Evolutionary conservation across 2,329 filamentous ascomycete species (phyloP).

Genomic region (Endocalyx cinctus): DNA sequence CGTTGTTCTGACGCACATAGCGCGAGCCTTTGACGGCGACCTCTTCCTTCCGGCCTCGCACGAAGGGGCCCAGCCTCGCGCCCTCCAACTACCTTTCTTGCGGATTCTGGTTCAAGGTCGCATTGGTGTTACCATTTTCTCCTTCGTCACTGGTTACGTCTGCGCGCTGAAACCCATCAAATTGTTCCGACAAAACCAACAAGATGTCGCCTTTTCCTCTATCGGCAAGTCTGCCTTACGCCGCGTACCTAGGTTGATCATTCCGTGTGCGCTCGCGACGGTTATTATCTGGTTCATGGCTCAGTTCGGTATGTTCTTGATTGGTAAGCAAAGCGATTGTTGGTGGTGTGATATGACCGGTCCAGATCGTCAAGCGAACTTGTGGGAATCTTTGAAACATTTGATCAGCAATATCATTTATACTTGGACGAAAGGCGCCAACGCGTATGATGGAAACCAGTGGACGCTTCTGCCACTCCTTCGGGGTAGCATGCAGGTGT

Average conservation of each 20-base stretch:
- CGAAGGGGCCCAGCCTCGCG: conserved; percentile 39
- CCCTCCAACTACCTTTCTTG: conserved; percentile 55
- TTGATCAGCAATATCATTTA: conserved; percentile 40
- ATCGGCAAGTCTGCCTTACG: conserved; percentile 55
- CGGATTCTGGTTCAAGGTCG: conserved; percentile 57
- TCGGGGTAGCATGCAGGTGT: conserved; percentile 50
- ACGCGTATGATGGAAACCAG: conserved; percentile 53
- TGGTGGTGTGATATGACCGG: conserved; percentile 53
- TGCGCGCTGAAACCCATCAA: conserved; percentile 58
- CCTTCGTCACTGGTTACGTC: conserved; percentile 61
- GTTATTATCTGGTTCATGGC: conserved; percentile 47
- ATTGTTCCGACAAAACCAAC: conserved; percentile 48
- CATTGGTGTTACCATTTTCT: conserved; percentile 62
- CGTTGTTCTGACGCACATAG: conserved; percentile 51
- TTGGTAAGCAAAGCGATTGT: conserved; percentile 52
- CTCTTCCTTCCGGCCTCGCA: conserved; percentile 43
- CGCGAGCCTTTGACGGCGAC: conserved; percentile 45
- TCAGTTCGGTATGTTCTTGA: conserved; percentile 52
- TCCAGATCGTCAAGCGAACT: conserved; percentile 34
- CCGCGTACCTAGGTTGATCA: conserved; percentile 52
- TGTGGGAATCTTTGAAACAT: conserved; percentile 37
- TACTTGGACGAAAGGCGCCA: conserved; percentile 48
- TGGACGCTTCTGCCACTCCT: conserved; percentile 55
- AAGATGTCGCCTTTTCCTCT: conserved; percentile 46
- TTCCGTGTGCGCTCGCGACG: conserved; percentile 53